A percentile compares a stretch with the other conserved stretches of the same genome.
These are phyloP conservation scores for Euphorbia lathyris DNA, from an alignment of 345 rosid species.

Conservation along the genomic window DNA sequence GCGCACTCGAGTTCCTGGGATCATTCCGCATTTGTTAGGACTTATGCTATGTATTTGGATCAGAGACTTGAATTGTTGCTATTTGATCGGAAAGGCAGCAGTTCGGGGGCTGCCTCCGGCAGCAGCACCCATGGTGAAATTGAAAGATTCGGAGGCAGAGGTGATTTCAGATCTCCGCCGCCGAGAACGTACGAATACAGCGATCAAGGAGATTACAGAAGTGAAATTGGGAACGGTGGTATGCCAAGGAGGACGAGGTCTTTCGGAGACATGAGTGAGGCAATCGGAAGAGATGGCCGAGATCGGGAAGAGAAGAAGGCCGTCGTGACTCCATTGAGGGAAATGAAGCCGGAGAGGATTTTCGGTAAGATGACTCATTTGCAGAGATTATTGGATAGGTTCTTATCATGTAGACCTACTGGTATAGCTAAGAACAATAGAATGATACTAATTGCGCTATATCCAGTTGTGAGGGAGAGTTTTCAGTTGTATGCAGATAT, in stretches of 20 bases:
- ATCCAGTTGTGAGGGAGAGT: slow-evolving; percentile 76
- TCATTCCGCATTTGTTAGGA: slow-evolving; percentile 73
- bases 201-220: slow-evolving; percentile 52
- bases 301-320: slow-evolving; percentile 30
- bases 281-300: slow-evolving; percentile 37
- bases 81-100: slow-evolving; percentile 54
- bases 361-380: slow-evolving; percentile 80
- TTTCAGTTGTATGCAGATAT: slow-evolving; percentile 78
- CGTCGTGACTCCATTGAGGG: slow-evolving; percentile 68
- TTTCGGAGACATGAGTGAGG: slow-evolving; percentile 68
- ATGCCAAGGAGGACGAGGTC: slow-evolving; percentile 62
- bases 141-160: slow-evolving; percentile 38
- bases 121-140: slow-evolving; percentile 27
- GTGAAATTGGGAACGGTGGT: slow-evolving; percentile 42
- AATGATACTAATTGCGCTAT: slow-evolving; percentile 68
- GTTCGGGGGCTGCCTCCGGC: slow-evolving; percentile 20
- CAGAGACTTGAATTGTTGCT: slow-evolving; percentile 61
- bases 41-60: slow-evolving; percentile 72
- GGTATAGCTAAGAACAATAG: slow-evolving; percentile 71
- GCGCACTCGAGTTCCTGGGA: slow-evolving; percentile 97
- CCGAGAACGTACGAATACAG: slow-evolving; percentile 47
- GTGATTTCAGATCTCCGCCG: slow-evolving; percentile 69
- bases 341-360: slow-evolving; percentile 72
- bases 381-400: slow-evolving; percentile 80
- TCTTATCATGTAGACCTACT: slow-evolving; percentile 77